These are phyloP conservation scores for Sindora glabra DNA, from an alignment of 306 rosid genomes.

Conservation along the genomic window DNA sequence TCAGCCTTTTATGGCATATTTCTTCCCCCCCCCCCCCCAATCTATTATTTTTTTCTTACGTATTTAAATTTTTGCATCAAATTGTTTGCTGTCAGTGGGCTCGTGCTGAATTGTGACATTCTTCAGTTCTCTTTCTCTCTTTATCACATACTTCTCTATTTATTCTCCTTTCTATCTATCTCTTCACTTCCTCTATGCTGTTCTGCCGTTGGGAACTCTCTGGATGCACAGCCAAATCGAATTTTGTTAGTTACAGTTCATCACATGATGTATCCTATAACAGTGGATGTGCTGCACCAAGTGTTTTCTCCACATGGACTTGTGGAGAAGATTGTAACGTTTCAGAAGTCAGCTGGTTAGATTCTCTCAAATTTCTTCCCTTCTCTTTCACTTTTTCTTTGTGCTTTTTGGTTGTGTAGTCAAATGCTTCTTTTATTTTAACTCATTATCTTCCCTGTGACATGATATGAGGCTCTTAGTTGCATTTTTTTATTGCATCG, in stretches of 20 bases:
- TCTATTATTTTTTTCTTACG: not conserved
- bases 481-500: no score
- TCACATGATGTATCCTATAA: slow-evolving; percentile 97
- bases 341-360: slow-evolving; percentile 99
- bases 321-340: slow-evolving; percentile 98
- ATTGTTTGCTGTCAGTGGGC: slow-evolving; percentile 5
- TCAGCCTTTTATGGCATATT: not conserved
- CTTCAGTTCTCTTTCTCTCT: slow-evolving; percentile 31
- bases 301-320: slow-evolving; percentile 96
- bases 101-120: slow-evolving; percentile 19
- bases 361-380: slow-evolving; percentile 66
- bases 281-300: slow-evolving; percentile 99
- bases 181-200: slow-evolving; percentile 80
- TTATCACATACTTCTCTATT: slow-evolving; percentile 59
- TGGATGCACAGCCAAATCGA: slow-evolving; percentile 95
- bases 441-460: not conserved
- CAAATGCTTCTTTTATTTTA: slow-evolving; percentile 6
- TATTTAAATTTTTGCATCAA: not conserved
- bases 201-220: slow-evolving; percentile 59
- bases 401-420: not conserved
- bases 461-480: not conserved
- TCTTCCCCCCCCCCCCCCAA: no score
- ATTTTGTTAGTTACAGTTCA: slow-evolving; percentile 97
- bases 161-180: slow-evolving; percentile 79
- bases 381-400: slow-evolving; percentile 38